Conservation (phyloP, 1,284 basidiomycete species). For the Phaffia rhodozyma region DNA sequence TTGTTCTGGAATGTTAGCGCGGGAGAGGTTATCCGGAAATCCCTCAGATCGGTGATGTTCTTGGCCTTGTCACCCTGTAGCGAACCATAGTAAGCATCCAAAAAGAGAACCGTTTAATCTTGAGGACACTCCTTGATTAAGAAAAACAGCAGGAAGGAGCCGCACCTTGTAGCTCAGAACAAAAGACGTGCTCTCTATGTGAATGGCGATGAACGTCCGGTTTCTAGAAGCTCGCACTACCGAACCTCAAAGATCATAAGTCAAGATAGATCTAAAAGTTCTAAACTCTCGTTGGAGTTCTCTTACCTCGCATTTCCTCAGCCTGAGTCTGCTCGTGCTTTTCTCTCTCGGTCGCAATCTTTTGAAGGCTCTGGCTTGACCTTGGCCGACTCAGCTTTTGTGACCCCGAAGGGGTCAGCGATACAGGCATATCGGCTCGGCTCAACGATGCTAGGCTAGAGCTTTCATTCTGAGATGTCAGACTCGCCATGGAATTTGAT, state of each 20-base stretch:
- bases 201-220: constrained; percentile 65
- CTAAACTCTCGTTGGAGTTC: constrained; percentile 2
- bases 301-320: constrained; percentile 14
- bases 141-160: background rate
- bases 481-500: too few relatives aligned
- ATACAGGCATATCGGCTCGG: too few relatives aligned
- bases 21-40: constrained; percentile 42
- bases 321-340: constrained; percentile 6
- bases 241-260: constrained; percentile 34
- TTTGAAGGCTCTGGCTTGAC: constrained; percentile 13
- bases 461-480: too few relatives aligned
- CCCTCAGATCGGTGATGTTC: constrained; percentile 41
- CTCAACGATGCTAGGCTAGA: too few relatives aligned
- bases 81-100: constrained; percentile 35
- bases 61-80: constrained; percentile 39
- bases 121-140: too few relatives aligned
- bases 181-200: constrained; percentile 45
- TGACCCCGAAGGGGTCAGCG: background rate
- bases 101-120: constrained; percentile 21
- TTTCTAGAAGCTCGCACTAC: constrained; percentile 37
- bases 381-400: constrained; percentile 2
- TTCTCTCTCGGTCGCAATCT: constrained; percentile 6
- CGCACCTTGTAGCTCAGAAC: constrained; percentile 41
- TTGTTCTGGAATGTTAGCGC: constrained; percentile 68
- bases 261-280: constrained; percentile 16